phyloP scores from a whole-genome alignment of 1,284 basidiomycete species.

The Vanrija sp. region DNA sequence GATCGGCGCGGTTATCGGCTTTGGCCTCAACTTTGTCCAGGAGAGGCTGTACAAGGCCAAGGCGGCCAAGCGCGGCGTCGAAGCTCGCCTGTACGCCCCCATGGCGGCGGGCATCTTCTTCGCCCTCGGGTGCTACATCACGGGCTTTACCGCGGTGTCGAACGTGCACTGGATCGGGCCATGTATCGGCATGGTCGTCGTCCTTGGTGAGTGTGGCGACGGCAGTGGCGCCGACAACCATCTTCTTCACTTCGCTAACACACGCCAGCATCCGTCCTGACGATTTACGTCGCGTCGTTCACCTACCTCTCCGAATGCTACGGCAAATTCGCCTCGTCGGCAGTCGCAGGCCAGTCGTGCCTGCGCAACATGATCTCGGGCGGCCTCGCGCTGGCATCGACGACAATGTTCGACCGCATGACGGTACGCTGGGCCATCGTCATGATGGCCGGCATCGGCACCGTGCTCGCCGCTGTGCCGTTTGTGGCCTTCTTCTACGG shows the following conservation, averaged over 20 bases:
- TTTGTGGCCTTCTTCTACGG: conserved; percentile 41
- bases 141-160: conserved; percentile 40
- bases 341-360: conserved; percentile 26
- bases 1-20: conserved; percentile 63
- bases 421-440: conserved; percentile 15
- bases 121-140: conserved; percentile 60
- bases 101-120: conserved; percentile 63
- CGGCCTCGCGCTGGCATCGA: conserved; percentile 16
- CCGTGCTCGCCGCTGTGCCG: conserved; percentile 32
- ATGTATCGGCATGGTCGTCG: conserved; percentile 57
- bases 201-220: conserved; percentile 29
- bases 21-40: conserved; percentile 59
- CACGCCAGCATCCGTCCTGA: conserved; percentile 12
- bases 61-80: conserved; percentile 59
- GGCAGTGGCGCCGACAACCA: background rate
- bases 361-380: conserved; percentile 27
- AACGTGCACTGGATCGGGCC: conserved; percentile 37
- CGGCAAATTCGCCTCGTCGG: conserved; percentile 23
- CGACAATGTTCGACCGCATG: conserved; percentile 12
- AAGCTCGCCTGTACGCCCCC: conserved; percentile 67
- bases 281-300: conserved; percentile 37
- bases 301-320: conserved; percentile 30
- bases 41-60: conserved; percentile 63
- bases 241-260: background rate
- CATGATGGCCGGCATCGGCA: conserved; percentile 11